Conservation (phyloP, 2,329 filamentous ascomycete genomes). For the Daldinia sp. region DNA sequence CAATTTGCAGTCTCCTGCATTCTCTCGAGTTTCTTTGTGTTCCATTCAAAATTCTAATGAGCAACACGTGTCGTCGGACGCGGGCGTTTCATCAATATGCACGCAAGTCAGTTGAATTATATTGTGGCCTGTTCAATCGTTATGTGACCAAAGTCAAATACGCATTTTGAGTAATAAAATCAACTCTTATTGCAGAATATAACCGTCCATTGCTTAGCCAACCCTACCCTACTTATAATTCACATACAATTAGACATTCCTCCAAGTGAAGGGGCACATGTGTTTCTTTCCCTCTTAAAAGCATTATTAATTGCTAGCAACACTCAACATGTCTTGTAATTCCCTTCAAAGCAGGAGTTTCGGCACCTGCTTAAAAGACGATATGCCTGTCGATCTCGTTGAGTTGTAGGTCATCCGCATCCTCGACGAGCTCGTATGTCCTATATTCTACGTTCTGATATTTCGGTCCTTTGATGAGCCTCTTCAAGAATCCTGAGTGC, state of each 20-base stretch:
- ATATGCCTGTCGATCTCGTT: slow-evolving; percentile 24
- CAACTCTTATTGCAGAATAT: not conserved
- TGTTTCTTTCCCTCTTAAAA: not conserved
- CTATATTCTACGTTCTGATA: slow-evolving; percentile 46
- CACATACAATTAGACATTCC: not conserved
- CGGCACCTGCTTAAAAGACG: not conserved
- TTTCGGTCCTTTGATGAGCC: slow-evolving; percentile 41
- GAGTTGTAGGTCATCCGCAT: slow-evolving; percentile 31
- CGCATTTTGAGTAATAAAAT: not conserved
- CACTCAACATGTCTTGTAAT: not conserved
- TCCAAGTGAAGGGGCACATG: not conserved
- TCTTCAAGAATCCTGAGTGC: slow-evolving; percentile 45
- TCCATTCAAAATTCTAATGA: not conserved
- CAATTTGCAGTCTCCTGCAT: slow-evolving; percentile 3
- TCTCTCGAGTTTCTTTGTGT: not conserved
- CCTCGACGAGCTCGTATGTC: slow-evolving; percentile 38
- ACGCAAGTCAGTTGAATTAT: slow-evolving; percentile 8
- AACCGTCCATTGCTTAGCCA: not conserved
- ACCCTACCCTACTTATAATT: not conserved
- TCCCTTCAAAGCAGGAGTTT: not conserved
- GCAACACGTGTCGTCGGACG: slow-evolving; percentile 17
- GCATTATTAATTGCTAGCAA: not conserved
- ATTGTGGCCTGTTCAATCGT: slow-evolving; percentile 4
- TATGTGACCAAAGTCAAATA: not conserved
- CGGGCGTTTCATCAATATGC: slow-evolving; percentile 3